Base-by-base conservation (phyloP, 2,329 filamentous ascomycete species). In the Botryotinia calthae region DNA sequence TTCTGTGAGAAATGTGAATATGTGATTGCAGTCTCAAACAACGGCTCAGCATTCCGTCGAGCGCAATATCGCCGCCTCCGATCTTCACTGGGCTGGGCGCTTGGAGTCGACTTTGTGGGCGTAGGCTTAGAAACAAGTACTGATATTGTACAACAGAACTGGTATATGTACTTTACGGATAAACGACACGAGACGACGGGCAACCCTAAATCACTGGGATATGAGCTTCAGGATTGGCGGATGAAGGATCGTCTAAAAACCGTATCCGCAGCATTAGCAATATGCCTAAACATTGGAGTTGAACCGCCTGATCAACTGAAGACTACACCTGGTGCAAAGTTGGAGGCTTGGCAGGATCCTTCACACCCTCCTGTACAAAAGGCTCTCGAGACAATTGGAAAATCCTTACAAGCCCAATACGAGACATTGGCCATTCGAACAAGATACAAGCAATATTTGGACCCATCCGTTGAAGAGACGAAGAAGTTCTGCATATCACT, bases 161-260 rank as follows among this genome's bases (percentile, higher is more conserved):
- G 97, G 89, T 98, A 97, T 85, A 98, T 98, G 95, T 99, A 99
- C 84, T 99, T 93, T 82, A 98, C 95, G 76, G 96, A 99, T 83
- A 98, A 98, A 83, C 91, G 95, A 70, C 96, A 99, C 83, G 96
- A 98, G 81, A 96, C 94, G 34, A 95, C 94, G 51, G 96, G 94
- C 34, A 94, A 95, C 77, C 93, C 94, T 25, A 93, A 94, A 80
- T 87, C 89, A 70, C 87, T 86, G 28, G 82, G 84, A 40, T 88
- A 88, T 77, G 86, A 89, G 75, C 84, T 97, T 9, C 93, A 97
- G 81, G 96, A 98, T 81, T 99, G 96, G 96, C 92, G 96, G 73
- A 98, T 98, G 93, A 91, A 94, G 77, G 96, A 99, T 82, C 89
- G 96, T 22, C 86, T 98, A 75, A 99, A 99, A 85, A 99, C 96